phyloP scores from a whole-genome alignment of 495 filamentous ascomycete species.

The Parachaetomium inaequale region DNA sequence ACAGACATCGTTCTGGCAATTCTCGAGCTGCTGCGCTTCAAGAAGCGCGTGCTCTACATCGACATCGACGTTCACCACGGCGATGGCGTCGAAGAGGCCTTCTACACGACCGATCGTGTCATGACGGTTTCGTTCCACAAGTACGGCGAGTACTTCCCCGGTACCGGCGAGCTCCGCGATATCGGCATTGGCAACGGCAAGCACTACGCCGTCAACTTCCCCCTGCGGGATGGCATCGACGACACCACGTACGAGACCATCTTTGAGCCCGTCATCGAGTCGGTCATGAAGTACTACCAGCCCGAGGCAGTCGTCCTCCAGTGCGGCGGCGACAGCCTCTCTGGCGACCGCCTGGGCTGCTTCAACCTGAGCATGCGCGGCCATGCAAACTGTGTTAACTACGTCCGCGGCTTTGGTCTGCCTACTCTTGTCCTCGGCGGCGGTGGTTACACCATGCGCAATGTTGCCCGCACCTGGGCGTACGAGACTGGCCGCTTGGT shows the following conservation, averaged over 20 bases:
- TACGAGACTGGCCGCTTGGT: slow-evolving; percentile 92
- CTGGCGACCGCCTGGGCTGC: slow-evolving; percentile 90
- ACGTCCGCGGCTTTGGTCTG: slow-evolving; percentile 85
- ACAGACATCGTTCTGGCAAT: slow-evolving; percentile 94
- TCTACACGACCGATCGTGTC: slow-evolving; percentile 93
- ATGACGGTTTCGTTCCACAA: slow-evolving; percentile 97
- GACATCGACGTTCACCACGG: slow-evolving; percentile 99
- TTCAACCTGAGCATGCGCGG: slow-evolving; percentile 98
- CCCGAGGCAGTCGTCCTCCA: slow-evolving; percentile 95
- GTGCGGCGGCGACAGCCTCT: slow-evolving; percentile 93
- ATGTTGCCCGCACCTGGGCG: slow-evolving; percentile 95
- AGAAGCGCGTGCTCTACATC: slow-evolving; percentile 91
- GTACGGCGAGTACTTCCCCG: slow-evolving; percentile 98
- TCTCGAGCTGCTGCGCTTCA: slow-evolving; percentile 79
- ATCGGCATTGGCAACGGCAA: slow-evolving; percentile 91
- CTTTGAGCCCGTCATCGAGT: slow-evolving; percentile 90
- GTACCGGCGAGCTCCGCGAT: slow-evolving; percentile 92
- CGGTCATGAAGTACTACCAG: slow-evolving; percentile 93
- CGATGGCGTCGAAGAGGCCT: slow-evolving; percentile 95
- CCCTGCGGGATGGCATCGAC: slow-evolving; percentile 92
- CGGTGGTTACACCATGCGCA: slow-evolving; percentile 98
- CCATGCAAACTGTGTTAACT: slow-evolving; percentile 96
- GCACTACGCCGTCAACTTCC: slow-evolving; percentile 94
- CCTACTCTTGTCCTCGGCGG: slow-evolving; percentile 91
- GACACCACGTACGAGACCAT: slow-evolving; percentile 89